Evolutionary conservation across 176 grass and related monocot genomes (phyloP), one percentile per base, ranked within the genome.

Genomic region (Hyparrhenia diplandra): DNA sequence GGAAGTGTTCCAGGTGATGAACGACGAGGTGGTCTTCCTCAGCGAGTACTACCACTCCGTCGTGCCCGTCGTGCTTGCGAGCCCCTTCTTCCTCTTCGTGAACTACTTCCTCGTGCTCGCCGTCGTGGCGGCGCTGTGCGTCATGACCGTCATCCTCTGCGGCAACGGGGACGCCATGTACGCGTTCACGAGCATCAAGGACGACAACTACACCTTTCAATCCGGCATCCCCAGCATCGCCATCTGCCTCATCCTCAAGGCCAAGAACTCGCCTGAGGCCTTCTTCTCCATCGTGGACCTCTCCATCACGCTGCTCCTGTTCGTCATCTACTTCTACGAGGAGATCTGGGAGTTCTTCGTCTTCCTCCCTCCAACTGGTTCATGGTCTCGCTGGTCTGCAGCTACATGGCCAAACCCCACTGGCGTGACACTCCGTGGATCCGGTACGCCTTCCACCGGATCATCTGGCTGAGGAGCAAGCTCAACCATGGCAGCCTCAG

Each of bases 21-120:
- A 23, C 17, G 47, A 84, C 8, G 82, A 84, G 71, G 10, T 75
- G 3, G 20, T n/a, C 10, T 84, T 84, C 62, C 34, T 84, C 0
- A 25, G 4, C 34, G 82, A 84, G 62, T 84, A 76, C 46, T 67
- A 84, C 47, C 72, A 76, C 72, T 84, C 72, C 0, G 72, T 76
- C 2, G 2, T 57, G 10, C 72, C 82, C 2, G 46, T 76, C 0
- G 35, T 76, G 32, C 24, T 84, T 1, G 82, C 82, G 4, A 84
- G 63, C 35, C 82, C 71, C 4, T 68, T 67, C 60, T 61, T 61
- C 58, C 58, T 28, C 10, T 5, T 61, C 11, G 58, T 27, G 24
- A 61, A 61, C 58, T 61, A 61, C 58, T 61, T 61, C 58, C 24
- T 61, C 0, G 58, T 61, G 3, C 58, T 61, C 58, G 58, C 24